phyloP scores from a whole-genome alignment of 176 grass and related monocot species.

The Oryza coarctata region DNA sequence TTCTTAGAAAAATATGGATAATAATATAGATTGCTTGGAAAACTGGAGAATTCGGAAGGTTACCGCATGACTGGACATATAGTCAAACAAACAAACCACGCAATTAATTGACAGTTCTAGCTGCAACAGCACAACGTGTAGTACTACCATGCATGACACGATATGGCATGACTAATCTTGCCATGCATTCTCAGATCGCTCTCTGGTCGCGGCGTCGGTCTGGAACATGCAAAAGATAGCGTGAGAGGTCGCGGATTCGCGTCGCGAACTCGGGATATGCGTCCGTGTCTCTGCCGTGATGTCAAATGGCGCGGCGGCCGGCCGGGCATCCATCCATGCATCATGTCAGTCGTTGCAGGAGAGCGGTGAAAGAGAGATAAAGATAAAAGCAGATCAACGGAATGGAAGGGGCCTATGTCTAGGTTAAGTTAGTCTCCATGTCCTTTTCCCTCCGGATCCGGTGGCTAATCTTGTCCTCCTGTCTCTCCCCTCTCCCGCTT shows the following conservation, averaged over 20 bases:
- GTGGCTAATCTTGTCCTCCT: conserved; percentile 37
- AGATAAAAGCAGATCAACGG: background rate
- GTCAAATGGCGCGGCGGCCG: background rate
- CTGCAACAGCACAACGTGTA: too few relatives aligned
- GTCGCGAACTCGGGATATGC: too few relatives aligned
- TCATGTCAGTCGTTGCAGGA: background rate
- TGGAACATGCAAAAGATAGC: background rate
- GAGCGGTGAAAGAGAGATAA: background rate
- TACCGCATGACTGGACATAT: too few relatives aligned
- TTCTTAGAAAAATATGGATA: too few relatives aligned
- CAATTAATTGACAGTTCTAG: too few relatives aligned
- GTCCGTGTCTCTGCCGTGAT: background rate
- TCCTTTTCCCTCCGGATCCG: conserved; percentile 20
- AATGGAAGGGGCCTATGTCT: background rate
- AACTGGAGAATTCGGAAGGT: too few relatives aligned
- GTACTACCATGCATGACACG: too few relatives aligned
- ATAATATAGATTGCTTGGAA: too few relatives aligned
- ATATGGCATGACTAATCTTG: too few relatives aligned
- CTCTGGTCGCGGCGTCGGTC: too few relatives aligned
- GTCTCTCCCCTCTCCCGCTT: background rate
- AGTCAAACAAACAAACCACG: too few relatives aligned
- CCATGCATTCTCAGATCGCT: background rate
- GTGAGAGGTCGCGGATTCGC: background rate
- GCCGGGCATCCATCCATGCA: background rate
- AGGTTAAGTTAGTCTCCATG: background rate